Conservation (phyloP, 2,329 filamentous ascomycete genomes). For the Xylaria multiplex region DNA sequence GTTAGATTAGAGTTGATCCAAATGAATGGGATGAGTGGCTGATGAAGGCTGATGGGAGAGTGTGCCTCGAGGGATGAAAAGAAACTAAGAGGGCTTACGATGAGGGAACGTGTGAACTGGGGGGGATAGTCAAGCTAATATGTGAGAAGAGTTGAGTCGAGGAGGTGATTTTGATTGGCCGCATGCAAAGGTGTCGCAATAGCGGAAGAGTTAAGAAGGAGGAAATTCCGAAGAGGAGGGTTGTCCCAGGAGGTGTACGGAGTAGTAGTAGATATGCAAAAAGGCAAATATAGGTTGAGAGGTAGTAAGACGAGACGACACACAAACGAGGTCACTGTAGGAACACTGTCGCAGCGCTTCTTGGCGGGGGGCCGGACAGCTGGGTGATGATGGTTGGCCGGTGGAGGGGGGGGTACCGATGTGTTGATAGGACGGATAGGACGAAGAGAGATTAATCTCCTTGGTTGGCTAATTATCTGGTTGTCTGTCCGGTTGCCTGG, state of each 20-base stretch:
- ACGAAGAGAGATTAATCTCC: slow-evolving; percentile 9
- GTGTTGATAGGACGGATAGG: slow-evolving; percentile 24
- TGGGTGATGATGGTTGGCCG: slow-evolving; percentile 35
- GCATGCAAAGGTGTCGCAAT: slow-evolving; percentile 23
- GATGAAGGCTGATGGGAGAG: slow-evolving; percentile 3
- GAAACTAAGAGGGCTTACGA: slow-evolving; percentile 5
- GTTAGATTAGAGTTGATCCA: slow-evolving; percentile 18
- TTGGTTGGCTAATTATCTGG: slow-evolving; percentile 27
- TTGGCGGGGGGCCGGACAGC: slow-evolving; percentile 34
- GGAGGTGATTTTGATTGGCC: slow-evolving; percentile 13
- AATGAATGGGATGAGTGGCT: background rate
- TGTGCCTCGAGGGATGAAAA: background rate
- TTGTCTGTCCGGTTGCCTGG: background rate
- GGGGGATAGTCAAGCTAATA: slow-evolving; percentile 12
- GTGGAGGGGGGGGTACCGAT: slow-evolving; percentile 19
- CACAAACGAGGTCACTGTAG: slow-evolving; percentile 36
- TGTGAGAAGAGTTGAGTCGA: slow-evolving; percentile 14
- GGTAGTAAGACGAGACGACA: slow-evolving; percentile 25
- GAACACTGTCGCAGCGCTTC: slow-evolving; percentile 37
- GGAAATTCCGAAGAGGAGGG: slow-evolving; percentile 27
- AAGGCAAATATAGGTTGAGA: slow-evolving; percentile 25
- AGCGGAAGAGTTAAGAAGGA: slow-evolving; percentile 28
- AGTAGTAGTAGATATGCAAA: slow-evolving; percentile 4
- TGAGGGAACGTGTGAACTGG: background rate
- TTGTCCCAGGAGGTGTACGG: slow-evolving; percentile 18